A percentile compares a stretch with the other conserved stretches of the same genome.
These are phyloP conservation scores for Picochlorum sp. DNA, from an alignment of 139 green algal genomes.

Conservation along the genomic window DNA sequence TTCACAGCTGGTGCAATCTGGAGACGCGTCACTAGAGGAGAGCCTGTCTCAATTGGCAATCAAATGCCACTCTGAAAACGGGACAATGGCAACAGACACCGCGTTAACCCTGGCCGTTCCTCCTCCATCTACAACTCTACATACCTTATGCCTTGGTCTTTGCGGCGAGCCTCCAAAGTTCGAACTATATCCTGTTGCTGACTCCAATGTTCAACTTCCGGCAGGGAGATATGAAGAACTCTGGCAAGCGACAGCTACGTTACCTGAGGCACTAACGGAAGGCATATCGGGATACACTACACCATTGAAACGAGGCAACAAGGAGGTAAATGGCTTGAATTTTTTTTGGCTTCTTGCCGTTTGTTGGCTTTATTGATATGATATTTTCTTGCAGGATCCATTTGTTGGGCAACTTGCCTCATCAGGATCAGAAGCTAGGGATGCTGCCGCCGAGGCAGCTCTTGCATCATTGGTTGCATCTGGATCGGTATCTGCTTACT, in stretches of 20 bases:
- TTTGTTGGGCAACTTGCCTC: not conserved
- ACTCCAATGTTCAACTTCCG: not conserved
- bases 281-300: not conserved
- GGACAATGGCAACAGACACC: too few species aligned
- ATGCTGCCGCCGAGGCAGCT: conserved; percentile 7
- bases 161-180: conserved; percentile 7
- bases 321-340: not conserved
- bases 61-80: not conserved
- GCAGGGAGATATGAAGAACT: not conserved
- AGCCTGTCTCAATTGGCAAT: conserved; percentile 12
- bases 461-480: conserved; percentile 3
- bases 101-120: not conserved
- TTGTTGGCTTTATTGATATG: not conserved
- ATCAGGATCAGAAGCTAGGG: conserved; percentile 3
- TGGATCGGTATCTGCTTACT: conserved; percentile 13
- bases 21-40: conserved; percentile 12
- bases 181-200: not conserved
- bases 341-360: not conserved
- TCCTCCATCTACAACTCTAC: conserved; percentile 7
- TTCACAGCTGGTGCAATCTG: conserved; percentile 17
- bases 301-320: not conserved
- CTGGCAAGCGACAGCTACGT: not conserved
- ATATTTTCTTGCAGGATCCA: not conserved
- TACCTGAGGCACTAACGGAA: not conserved
- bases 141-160: conserved; percentile 15